Conservation (phyloP, 2,329 filamentous ascomycete genomes). For the Paecilomyces dactylethromorphus region DNA sequence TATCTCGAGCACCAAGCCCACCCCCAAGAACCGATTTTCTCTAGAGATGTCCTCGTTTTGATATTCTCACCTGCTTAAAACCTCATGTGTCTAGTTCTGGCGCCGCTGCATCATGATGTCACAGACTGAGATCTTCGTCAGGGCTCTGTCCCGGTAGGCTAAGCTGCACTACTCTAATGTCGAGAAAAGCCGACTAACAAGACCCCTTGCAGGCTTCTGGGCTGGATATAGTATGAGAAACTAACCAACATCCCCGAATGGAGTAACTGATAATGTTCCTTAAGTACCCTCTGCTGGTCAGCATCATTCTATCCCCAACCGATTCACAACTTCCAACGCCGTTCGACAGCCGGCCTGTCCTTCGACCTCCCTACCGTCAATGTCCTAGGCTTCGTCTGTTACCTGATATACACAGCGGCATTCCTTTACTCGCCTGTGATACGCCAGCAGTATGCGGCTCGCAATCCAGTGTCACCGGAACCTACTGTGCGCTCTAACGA, state of each 20-base stretch:
- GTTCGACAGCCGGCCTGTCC: constrained; percentile 74
- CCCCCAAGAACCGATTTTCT: neutral
- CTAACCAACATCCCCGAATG: neutral
- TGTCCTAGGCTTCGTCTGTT: constrained; percentile 58
- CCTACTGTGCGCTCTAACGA: constrained; percentile 89
- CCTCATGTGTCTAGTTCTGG: neutral
- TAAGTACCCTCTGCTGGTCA: constrained; percentile 65
- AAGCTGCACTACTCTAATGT: constrained; percentile 1
- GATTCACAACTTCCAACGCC: constrained; percentile 68
- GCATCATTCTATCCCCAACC: constrained; percentile 90
- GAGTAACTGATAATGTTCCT: neutral
- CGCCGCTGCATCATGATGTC: constrained; percentile 17
- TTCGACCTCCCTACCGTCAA: constrained; percentile 78
- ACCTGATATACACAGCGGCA: constrained; percentile 65
- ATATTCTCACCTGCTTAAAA: neutral
- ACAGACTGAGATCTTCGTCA: constrained; percentile 29
- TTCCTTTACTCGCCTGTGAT: constrained; percentile 77
- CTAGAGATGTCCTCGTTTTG: neutral
- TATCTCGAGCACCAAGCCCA: neutral
- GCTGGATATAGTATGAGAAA: constrained; percentile 60
- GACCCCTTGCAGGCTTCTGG: constrained; percentile 53
- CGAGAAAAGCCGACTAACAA: constrained; percentile 12
- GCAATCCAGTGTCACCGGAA: constrained; percentile 64
- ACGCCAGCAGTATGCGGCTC: constrained; percentile 72
- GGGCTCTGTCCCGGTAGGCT: constrained; percentile 37